Base-by-base conservation (phyloP, 352 stramenopile genomes). In the Hyaloperonospora brassicae region DNA sequence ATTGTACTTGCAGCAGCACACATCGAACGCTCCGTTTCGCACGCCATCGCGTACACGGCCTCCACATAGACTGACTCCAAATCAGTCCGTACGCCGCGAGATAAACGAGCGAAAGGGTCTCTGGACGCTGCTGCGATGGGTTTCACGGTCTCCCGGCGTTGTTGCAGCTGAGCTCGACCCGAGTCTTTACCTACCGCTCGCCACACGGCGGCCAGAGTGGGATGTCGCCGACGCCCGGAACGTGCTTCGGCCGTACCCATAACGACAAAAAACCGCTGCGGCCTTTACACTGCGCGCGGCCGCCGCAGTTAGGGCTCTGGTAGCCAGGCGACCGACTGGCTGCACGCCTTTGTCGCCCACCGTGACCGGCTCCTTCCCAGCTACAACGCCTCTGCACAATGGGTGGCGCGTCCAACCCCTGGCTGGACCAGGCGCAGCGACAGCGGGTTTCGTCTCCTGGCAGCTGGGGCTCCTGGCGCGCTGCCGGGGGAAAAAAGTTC, bases 21-120 rank as follows among this genome's bases (percentile, higher is more conserved):
- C 47, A 53, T 66, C 13, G 58, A 63, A 70, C 41, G 55, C 52
- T 56, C 47, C 47, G 51, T 69, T 69, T 69, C 61, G 61, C 61
- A 69, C 61, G 61, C 48, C 57, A 69, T 39, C 47, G 14, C 47
- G 65, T 17, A 17, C 59, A 50, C 53, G 54, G 59, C 53, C 59
- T 27, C 61, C 56, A 62, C 22, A 21, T 51, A 43, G 48, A 38
- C 61, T 60, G 61, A 49, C 57, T 55, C 44, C 53, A 66, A 70
- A 66, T 66, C 62, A 70, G 49, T 17, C 17, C 17, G 17, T 17
- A 17, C 17, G 17, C 17, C 17, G 17, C 53, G 27, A 50, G 55
- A 31, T 31, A 38, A 27, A 50, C 47, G 51, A 55, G 17, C 17
- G 27, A 34, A 34, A 34, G 4, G 27, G 27, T 34, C 27, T 34